Evolutionary conservation across 2,329 filamentous ascomycete genomes (phyloP).

Genomic region (Furcasterigmium sp.): DNA sequence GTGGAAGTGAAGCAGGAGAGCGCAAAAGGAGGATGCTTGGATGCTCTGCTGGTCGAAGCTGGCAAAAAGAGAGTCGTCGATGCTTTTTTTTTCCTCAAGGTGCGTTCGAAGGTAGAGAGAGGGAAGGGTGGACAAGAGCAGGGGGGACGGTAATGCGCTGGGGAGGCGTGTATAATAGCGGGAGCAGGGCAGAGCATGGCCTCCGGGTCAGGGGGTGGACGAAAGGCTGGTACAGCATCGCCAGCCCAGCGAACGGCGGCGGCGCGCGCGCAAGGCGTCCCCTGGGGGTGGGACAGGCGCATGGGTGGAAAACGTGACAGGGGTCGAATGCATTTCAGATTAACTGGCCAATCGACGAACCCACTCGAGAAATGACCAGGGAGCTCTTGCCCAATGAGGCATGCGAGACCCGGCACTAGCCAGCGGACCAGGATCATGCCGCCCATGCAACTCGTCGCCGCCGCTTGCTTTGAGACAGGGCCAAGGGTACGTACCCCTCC

Average conservation of each 20-base stretch:
- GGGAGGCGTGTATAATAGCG: conserved; percentile 21
- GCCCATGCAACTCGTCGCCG: conserved; percentile 13
- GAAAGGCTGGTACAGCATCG: conserved; percentile 9
- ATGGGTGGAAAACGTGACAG: conserved; percentile 38
- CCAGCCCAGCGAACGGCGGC: too few species aligned
- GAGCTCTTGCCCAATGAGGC: conserved; percentile 45
- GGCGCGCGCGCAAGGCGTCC: background rate
- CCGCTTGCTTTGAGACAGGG: conserved; percentile 1
- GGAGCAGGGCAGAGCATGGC: conserved; percentile 10
- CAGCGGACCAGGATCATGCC: conserved; percentile 32
- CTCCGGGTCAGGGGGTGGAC: conserved; percentile 12
- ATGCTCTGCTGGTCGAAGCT: background rate
- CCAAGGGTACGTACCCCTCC: background rate
- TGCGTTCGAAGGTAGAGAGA: conserved; percentile 8
- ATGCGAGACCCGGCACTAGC: conserved; percentile 41
- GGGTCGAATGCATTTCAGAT: conserved; percentile 43
- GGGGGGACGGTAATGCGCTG: conserved; percentile 10
- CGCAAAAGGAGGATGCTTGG: background rate
- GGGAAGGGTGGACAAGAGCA: conserved; percentile 19
- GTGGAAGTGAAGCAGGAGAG: background rate
- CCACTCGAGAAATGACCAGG: conserved; percentile 31
- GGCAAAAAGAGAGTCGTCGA: conserved; percentile 3
- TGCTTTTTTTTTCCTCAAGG: background rate
- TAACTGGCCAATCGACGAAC: conserved; percentile 44
- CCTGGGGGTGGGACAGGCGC: conserved; percentile 33